Percentiles rank a stretch among this genome's conserved stretches.
phyloP scores from a whole-genome alignment of 2,329 filamentous ascomycete genomes.

The Pseudocercospora fuligena region DNA sequence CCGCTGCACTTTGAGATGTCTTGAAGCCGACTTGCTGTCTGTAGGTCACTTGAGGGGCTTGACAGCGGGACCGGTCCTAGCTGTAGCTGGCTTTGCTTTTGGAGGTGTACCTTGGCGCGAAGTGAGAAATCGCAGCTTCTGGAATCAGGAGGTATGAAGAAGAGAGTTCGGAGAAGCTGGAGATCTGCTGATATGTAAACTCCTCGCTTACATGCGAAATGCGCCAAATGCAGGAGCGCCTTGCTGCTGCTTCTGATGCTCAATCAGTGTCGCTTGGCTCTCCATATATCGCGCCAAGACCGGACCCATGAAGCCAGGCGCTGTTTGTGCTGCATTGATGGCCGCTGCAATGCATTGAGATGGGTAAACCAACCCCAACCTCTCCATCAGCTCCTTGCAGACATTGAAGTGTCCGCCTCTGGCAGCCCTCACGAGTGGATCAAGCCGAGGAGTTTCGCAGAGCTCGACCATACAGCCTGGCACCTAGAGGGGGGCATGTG shows the following conservation, averaged over 20 bases:
- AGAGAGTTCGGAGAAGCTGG: not conserved
- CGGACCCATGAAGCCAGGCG: constrained; percentile 8
- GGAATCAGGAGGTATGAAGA: too few relatives aligned
- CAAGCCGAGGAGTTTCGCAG: constrained; percentile 11
- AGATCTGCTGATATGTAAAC: not conserved
- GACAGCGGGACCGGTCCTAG: too few relatives aligned
- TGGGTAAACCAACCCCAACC: constrained; percentile 4
- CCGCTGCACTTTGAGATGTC: too few relatives aligned
- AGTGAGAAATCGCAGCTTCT: too few relatives aligned
- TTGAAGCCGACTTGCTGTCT: too few relatives aligned
- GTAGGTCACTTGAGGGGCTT: too few relatives aligned
- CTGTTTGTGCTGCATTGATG: constrained; percentile 6
- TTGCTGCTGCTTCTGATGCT: constrained; percentile 10
- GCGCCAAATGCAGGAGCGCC: not conserved
- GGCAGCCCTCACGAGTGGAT: constrained; percentile 12
- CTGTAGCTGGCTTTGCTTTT: too few relatives aligned
- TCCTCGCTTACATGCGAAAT: not conserved
- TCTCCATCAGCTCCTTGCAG: constrained; percentile 15
- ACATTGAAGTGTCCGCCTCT: constrained; percentile 16
- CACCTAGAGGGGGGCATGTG: not conserved
- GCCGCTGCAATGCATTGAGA: constrained; percentile 12
- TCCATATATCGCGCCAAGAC: constrained; percentile 16
- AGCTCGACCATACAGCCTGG: constrained; percentile 11
- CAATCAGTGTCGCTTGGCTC: constrained; percentile 4
- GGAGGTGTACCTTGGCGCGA: too few relatives aligned